Evolutionary conservation across 176 grass and related monocot species (phyloP), one percentile per base, ranked within the genome.

Genomic region (Avena atlantica): DNA sequence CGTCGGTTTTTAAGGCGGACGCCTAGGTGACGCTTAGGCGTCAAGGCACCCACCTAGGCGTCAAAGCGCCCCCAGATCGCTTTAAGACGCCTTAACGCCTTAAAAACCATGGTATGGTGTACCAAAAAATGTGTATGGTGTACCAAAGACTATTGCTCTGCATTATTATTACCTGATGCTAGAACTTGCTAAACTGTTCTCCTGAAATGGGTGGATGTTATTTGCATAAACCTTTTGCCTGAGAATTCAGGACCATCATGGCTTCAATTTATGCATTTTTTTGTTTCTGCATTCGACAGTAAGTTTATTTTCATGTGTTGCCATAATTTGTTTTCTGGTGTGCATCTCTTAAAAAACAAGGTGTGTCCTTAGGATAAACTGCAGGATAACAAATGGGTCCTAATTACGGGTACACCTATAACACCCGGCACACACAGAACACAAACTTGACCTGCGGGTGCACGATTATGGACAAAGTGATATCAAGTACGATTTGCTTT

Each of bases 341-440:
- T 77, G 37, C 11, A 67, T 36, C 27, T 16, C 69, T 70, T 76
- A 65, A 89, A 56, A 15, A 78, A 62, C 21, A 66, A 12, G 51
- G n/a, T 79, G 15, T 31, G 70, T 90, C 67, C 71, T 62, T 37
- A 50, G 23, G 74, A 57, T 34, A 56, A 40, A 85, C 50, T 51
- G 14, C 23, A 89, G 67, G 50, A 69, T 85, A 81, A 68, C 76
- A 85, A 67, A n/a, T 87, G 45, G 57, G 48, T 29, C 50, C 50
- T 63, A 78, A 37, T 62, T 70, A 40, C 6, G 58, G 68, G 48
- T 53, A 74, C 51, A 50, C 8, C 12, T 66, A 74, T 66, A 74
- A 44, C 44, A 51, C n/a, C 51, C 29, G 48, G 73, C 73, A 76
- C 73, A 31, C 17, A 24, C 21, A 53, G 8, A 53, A 76, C 24